Conservation (phyloP, 2,329 filamentous ascomycete genomes). For the Trichophyton verrucosum region DNA sequence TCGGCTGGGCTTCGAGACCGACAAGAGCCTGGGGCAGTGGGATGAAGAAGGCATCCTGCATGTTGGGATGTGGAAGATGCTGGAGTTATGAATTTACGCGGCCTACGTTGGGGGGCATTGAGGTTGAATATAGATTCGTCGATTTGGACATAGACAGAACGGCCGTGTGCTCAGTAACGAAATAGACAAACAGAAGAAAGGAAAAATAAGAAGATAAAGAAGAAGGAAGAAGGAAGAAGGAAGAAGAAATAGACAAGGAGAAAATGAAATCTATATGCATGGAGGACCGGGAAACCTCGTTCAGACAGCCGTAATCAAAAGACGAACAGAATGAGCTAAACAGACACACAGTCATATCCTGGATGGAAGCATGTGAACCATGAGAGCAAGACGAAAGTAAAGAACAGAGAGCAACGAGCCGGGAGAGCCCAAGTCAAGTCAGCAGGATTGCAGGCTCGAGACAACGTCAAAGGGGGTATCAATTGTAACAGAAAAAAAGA, state of each 20-base stretch:
- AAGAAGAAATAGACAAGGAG: background rate
- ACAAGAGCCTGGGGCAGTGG: slow-evolving; percentile 65
- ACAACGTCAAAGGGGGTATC: slow-evolving; percentile 6
- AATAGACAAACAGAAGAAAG: background rate
- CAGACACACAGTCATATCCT: background rate
- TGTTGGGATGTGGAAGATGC: slow-evolving; percentile 63
- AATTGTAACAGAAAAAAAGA: background rate
- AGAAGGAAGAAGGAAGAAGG: background rate
- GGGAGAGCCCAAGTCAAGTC: background rate
- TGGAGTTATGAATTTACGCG: slow-evolving; percentile 12
- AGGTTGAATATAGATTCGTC: background rate
- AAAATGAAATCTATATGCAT: slow-evolving; percentile 1
- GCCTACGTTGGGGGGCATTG: background rate
- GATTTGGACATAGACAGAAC: background rate
- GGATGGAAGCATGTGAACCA: background rate
- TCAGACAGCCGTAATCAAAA: background rate
- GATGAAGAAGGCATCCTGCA: slow-evolving; percentile 73
- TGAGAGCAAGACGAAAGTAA: background rate
- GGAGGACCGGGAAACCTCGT: slow-evolving; percentile 1
- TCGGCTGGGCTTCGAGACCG: slow-evolving; percentile 59
- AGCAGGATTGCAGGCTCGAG: background rate
- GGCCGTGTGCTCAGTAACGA: background rate
- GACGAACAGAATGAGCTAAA: background rate
- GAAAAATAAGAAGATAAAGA: background rate
- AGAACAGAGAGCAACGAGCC: background rate